Conservation (phyloP, 2,329 filamentous ascomycete species). For the Ceratocystis variospora region DNA sequence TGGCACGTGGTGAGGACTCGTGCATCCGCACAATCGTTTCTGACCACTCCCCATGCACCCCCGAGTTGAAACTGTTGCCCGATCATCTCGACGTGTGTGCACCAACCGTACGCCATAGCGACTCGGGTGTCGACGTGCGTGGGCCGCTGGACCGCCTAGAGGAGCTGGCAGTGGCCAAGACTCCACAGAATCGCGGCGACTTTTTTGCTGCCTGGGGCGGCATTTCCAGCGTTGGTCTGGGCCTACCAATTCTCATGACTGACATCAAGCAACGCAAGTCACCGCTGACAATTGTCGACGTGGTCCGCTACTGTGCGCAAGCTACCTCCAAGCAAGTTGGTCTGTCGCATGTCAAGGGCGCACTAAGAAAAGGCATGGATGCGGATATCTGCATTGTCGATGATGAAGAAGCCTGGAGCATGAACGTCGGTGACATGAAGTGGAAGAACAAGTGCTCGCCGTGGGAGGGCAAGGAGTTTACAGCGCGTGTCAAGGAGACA, state of each 20-base stretch:
- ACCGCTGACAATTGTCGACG: conserved; percentile 49
- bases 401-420: conserved; percentile 62
- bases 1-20: conserved; percentile 48
- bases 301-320: conserved; percentile 71
- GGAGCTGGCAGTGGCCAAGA: conserved; percentile 12
- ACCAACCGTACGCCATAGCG: conserved; percentile 33
- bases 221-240: conserved; percentile 85
- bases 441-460: conserved; percentile 90
- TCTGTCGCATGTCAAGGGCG: conserved; percentile 67
- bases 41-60: conserved; percentile 93
- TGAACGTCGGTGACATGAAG: conserved; percentile 66
- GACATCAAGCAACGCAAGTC: conserved; percentile 39
- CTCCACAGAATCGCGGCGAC: conserved; percentile 44
- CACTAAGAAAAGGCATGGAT: conserved; percentile 66
- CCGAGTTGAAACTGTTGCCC: conserved; percentile 80
- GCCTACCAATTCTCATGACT: conserved; percentile 80
- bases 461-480: conserved; percentile 69
- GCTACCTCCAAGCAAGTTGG: conserved; percentile 86
- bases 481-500: conserved; percentile 68
- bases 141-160: conserved; percentile 27
- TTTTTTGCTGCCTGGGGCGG: conserved; percentile 97
- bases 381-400: conserved; percentile 90
- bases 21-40: conserved; percentile 87
- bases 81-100: conserved; percentile 30
- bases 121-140: conserved; percentile 41